Conservation (phyloP, 2,329 filamentous ascomycete species). For the Exutisphaerella laricina region DNA sequence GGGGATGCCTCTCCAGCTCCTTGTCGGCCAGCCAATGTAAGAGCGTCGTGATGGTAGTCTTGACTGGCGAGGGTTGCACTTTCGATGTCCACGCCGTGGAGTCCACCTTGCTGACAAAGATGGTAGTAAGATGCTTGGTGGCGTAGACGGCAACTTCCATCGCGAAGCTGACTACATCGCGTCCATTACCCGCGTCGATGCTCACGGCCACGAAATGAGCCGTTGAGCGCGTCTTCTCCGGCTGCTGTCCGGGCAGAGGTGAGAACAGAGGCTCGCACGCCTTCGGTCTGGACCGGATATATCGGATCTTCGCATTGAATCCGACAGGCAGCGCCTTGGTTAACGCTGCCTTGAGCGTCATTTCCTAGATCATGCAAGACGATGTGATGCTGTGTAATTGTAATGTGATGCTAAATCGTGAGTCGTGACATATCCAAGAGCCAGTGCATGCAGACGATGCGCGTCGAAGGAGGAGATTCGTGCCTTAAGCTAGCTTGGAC, state of each 20-base stretch:
- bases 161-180: constrained; percentile 67
- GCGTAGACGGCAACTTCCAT: constrained; percentile 84
- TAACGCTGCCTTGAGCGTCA: constrained; percentile 39
- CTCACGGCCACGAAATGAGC: constrained; percentile 66
- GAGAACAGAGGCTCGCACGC: constrained; percentile 71
- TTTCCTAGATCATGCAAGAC: too few relatives aligned
- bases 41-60: constrained; percentile 68
- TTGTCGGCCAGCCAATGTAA: constrained; percentile 66
- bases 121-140: constrained; percentile 70
- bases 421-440: constrained; percentile 3
- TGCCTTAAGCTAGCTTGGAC: too few relatives aligned
- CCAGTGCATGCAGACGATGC: too few relatives aligned
- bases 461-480: too few relatives aligned
- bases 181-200: constrained; percentile 32
- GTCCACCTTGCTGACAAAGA: constrained; percentile 96
- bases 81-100: constrained; percentile 80
- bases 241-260: constrained; percentile 63
- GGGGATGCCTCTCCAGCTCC: constrained; percentile 44
- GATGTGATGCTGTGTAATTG: too few relatives aligned
- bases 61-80: constrained; percentile 65
- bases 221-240: constrained; percentile 78
- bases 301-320: constrained; percentile 65
- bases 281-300: constrained; percentile 79
- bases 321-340: constrained; percentile 49
- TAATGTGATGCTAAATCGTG: neutral